These are phyloP conservation scores for Aspergillus sclerotioniger DNA, from an alignment of 495 filamentous ascomycete species.

Conservation along the genomic window DNA sequence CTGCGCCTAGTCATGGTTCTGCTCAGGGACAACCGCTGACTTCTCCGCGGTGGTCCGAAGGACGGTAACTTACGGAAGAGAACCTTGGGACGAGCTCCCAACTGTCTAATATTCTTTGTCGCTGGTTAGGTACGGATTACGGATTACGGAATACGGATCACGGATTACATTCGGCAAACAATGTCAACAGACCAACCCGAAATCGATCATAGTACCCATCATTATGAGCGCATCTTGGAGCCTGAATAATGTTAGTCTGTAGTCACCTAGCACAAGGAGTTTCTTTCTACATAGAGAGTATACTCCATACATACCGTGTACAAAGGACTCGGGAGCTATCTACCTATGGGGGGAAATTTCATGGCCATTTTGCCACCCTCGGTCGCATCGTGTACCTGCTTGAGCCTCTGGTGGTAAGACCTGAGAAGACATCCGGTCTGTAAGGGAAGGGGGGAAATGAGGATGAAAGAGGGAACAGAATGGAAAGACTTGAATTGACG, in stretches of 20 bases:
- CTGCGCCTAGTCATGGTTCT: not conserved
- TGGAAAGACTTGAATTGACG: not conserved
- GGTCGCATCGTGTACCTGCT: not conserved
- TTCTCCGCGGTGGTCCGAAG: conserved; percentile 8
- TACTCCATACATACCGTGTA: no score
- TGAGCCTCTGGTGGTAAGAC: conserved; percentile 3
- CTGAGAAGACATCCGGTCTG: not conserved
- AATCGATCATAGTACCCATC: not conserved
- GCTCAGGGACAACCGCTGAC: conserved; percentile 7
- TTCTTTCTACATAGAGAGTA: no score
- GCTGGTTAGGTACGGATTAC: not conserved
- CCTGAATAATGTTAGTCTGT: not conserved
- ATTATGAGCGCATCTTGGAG: not conserved
- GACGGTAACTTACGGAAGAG: conserved; percentile 17
- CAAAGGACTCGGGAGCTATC: not conserved
- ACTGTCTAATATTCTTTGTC: not conserved
- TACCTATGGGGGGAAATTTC: not conserved
- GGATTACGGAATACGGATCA: not conserved
- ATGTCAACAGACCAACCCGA: not conserved
- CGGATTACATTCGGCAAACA: conserved; percentile 17
- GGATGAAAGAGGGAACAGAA: not conserved
- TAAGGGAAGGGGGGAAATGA: not conserved
- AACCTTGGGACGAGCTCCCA: conserved; percentile 5
- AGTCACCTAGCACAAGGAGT: no score
- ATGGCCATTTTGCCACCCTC: conserved; percentile 1